Evolutionary conservation across 139 green algal genomes (phyloP).

Genomic region (Coelastrella sp.): DNA sequence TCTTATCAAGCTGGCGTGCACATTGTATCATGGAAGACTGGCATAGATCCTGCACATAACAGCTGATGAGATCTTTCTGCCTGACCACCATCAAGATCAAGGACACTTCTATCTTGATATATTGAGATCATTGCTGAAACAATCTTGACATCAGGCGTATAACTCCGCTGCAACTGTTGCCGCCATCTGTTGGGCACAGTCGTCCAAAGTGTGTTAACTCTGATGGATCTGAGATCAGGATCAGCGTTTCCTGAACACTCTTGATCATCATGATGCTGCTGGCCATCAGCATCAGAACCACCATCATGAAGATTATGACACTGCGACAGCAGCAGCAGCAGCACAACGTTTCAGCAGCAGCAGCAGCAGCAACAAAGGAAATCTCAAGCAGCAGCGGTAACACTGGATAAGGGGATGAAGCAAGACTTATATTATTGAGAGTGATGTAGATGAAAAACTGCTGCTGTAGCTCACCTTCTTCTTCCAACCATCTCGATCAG

Average conservation of each 20-base stretch:
- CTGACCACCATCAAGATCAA: too few relatives aligned
- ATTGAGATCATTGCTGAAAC: too few relatives aligned
- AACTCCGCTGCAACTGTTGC: too few relatives aligned
- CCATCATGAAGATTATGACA: conserved; percentile 49
- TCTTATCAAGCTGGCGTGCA: too few relatives aligned
- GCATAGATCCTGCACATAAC: too few relatives aligned
- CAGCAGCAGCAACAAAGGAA: not conserved
- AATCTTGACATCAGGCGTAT: too few relatives aligned
- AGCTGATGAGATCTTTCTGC: too few relatives aligned
- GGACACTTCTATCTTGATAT: too few relatives aligned
- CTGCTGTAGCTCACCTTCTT: not conserved
- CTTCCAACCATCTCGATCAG: conserved; percentile 38
- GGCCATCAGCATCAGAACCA: conserved; percentile 4
- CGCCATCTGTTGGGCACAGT: conserved; percentile 2
- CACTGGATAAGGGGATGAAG: not conserved
- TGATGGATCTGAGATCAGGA: not conserved
- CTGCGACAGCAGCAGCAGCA: not conserved
- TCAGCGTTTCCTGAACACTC: conserved; percentile 2
- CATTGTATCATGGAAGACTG: too few relatives aligned
- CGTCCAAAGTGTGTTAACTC: conserved; percentile 19
- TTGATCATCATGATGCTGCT: conserved; percentile 41
- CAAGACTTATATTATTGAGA: not conserved
- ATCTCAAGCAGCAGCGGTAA: not conserved
- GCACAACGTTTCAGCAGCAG: not conserved
- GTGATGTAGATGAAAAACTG: not conserved